Evolutionary conservation across 495 filamentous ascomycete genomes (phyloP), one percentile per base, ranked within the genome.

Genomic region (Penicillium psychrofluorescens): DNA sequence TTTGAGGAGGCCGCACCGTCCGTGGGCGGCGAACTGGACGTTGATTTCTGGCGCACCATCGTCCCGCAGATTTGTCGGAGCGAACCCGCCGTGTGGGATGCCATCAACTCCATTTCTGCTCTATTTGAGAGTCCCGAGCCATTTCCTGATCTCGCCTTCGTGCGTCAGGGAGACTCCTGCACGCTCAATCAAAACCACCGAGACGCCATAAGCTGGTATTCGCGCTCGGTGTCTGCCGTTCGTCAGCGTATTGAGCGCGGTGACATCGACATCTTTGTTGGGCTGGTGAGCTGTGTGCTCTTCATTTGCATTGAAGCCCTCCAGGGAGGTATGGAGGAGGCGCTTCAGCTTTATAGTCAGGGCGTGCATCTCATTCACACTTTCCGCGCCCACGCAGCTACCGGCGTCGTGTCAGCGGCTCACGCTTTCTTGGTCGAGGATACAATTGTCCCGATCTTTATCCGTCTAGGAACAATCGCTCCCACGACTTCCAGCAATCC

Each of bases 271-370:
- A 41, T 51, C 8, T 61, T 66, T 35, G 56, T 67, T 27, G 64
- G 62, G 8, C 53, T 82, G 29, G 60, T 82, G 8, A 78, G 63
- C 3, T 81, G 77, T 41, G 52, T 78, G 1, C 61, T 82, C 16
- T 82, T 79, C 38, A 71, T 80, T 11, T 80, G 75, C 51, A 74
- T 82, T 32, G 78, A 81, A 50, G 62, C 71, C 28, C 58, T 81
- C 38, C 66, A 72, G 36, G 73, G 68, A 9, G 46, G 50, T 10
- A 22, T 54, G 0, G 50, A 58, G 10, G 61, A 64, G 11, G 62
- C 61, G 2, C 11, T 62, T 7, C 59, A 48, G 12, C 61, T 72
- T 4, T 70, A 63, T 44, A 16, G n/a, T 0, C 67, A 71, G 31
- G 67, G 66, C 1, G 50, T 63, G 12, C 50, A 55, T 30, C 59